A percentile compares a stretch with the other conserved stretches of the same genome.
Evolutionary conservation across 2,329 filamentous ascomycete species (phyloP).

Genomic region (Ophiocordyceps camponoti-rufipedis): DNA sequence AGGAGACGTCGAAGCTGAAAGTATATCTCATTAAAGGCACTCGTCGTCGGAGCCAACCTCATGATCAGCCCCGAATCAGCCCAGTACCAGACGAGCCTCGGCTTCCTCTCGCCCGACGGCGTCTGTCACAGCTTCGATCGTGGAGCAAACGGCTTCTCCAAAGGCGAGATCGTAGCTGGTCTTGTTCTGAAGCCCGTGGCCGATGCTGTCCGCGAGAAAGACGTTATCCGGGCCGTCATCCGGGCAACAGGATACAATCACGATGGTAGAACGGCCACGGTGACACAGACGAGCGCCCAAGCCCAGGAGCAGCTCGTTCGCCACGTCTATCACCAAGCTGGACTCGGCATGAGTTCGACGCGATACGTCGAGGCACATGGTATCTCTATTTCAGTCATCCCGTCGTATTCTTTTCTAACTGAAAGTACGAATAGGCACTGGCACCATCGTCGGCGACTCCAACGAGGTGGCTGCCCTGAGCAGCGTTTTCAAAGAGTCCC

Average conservation of each 20-base stretch:
- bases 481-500: constrained; percentile 9
- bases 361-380: constrained; percentile 6
- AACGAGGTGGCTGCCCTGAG: constrained; percentile 16
- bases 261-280: constrained; percentile 21
- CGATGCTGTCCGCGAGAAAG: constrained; percentile 20
- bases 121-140: constrained; percentile 11
- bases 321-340: constrained; percentile 10
- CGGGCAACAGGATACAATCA: constrained; percentile 10
- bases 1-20: no score
- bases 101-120: constrained; percentile 1
- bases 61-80: no score
- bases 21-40: no score
- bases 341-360: constrained; percentile 3
- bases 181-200: constrained; percentile 20
- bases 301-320: constrained; percentile 13
- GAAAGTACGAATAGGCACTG: no score
- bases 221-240: constrained; percentile 9
- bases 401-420: no score
- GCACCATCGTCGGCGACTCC: constrained; percentile 20
- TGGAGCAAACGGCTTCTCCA: constrained; percentile 21
- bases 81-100: no score
- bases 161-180: constrained; percentile 19
- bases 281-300: constrained; percentile 17
- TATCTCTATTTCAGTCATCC: no score
- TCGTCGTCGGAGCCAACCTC: no score